phyloP scores from a whole-genome alignment of 306 rosid species.

The Phaseolus lunatus region DNA sequence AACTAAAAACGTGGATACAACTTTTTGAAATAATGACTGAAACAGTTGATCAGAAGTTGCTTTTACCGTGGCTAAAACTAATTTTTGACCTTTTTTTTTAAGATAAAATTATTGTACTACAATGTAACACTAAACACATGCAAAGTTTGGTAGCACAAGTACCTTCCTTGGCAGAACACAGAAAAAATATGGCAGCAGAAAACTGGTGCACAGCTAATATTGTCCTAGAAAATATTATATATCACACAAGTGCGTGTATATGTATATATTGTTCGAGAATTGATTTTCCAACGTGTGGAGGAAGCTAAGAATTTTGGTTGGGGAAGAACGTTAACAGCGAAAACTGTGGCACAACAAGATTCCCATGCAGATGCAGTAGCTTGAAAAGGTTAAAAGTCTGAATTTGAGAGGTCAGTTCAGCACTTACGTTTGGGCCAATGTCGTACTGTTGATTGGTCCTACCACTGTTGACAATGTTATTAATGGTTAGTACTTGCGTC shows the following conservation, averaged over 20 bases:
- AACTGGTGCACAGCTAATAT: slow-evolving; percentile 15
- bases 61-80: slow-evolving; percentile 3
- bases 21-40: background rate
- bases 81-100: background rate
- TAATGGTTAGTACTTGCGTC: slow-evolving; percentile 9
- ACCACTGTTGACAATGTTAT: slow-evolving; percentile 23
- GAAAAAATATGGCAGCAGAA: background rate
- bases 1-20: too few relatives aligned
- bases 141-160: slow-evolving; percentile 2
- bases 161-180: background rate
- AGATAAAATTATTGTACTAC: background rate
- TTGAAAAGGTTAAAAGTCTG: slow-evolving; percentile 33
- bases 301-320: slow-evolving; percentile 22
- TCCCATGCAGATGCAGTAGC: slow-evolving; percentile 34
- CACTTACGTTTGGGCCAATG: slow-evolving; percentile 27
- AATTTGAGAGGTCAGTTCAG: slow-evolving; percentile 32
- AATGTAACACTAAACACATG: slow-evolving; percentile 14
- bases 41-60: background rate
- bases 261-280: too few relatives aligned
- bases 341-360: slow-evolving; percentile 28
- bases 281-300: background rate
- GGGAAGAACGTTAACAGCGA: background rate
- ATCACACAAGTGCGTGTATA: background rate
- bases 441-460: slow-evolving; percentile 39
- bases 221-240: background rate